Conservation (phyloP, 208 protist species). For the Endotrypanum monterogeii region DNA sequence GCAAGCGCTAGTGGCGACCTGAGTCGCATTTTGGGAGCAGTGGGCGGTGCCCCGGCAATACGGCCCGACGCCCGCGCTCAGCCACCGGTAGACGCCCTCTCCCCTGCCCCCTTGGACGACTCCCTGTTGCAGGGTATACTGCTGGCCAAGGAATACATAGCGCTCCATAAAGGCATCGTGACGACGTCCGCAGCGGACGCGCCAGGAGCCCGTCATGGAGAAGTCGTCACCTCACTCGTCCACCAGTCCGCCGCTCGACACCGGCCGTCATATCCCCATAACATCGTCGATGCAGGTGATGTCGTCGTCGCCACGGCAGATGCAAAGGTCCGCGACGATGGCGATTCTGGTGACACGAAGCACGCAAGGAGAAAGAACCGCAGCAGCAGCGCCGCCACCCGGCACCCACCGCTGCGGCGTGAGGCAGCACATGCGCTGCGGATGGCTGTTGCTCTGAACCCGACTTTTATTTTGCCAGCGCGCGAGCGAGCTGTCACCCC, state of each 20-base stretch:
- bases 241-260: neutral
- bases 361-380: neutral
- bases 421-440: conserved; percentile 12
- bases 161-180: neutral
- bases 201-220: conserved; percentile 1
- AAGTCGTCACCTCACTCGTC: conserved; percentile 12
- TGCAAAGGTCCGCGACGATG: neutral
- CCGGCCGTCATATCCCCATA: conserved; percentile 7
- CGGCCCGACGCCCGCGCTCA: neutral
- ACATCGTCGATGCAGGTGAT: conserved; percentile 12
- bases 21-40: neutral
- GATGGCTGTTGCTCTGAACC: conserved; percentile 16
- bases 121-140: conserved; percentile 12
- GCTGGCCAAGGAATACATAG: conserved; percentile 16
- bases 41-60: neutral
- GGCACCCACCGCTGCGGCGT: neutral
- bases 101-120: conserved; percentile 10
- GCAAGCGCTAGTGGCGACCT: neutral
- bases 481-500: neutral
- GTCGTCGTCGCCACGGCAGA: neutral
- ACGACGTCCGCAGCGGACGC: neutral
- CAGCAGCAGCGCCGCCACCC: neutral
- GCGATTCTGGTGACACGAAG: neutral
- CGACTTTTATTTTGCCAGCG: neutral
- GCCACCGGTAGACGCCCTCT: neutral